Percentiles rank a stretch among this genome's conserved stretches.
Evolutionary conservation across 805 yeast species (phyloP).

Genomic region (Candida adriatica): DNA sequence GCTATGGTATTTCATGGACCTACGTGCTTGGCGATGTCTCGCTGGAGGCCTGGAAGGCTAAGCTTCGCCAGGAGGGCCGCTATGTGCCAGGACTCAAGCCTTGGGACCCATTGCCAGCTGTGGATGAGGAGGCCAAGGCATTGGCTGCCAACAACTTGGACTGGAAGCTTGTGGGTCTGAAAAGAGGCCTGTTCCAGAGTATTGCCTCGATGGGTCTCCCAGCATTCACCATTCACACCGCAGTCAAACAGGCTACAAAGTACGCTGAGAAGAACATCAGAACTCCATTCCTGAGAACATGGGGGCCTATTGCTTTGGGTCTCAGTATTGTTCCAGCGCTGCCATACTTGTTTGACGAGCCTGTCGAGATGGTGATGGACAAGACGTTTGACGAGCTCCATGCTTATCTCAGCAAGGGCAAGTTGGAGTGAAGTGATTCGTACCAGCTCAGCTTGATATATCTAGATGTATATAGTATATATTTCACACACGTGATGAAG

Average conservation of each 20-base stretch:
- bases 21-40: slow-evolving; percentile 72
- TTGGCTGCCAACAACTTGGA: slow-evolving; percentile 41
- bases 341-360: slow-evolving; percentile 77
- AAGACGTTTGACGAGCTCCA: slow-evolving; percentile 49
- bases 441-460: too few relatives aligned
- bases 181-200: slow-evolving; percentile 75
- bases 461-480: too few relatives aligned
- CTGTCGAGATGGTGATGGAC: slow-evolving; percentile 67
- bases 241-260: slow-evolving; percentile 62
- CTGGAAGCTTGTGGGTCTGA: slow-evolving; percentile 58
- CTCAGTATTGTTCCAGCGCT: slow-evolving; percentile 68
- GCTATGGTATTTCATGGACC: slow-evolving; percentile 73
- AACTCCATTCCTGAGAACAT: slow-evolving; percentile 42
- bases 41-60: slow-evolving; percentile 66
- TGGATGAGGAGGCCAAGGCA: slow-evolving; percentile 28
- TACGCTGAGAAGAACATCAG: slow-evolving; percentile 49
- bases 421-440: too few relatives aligned
- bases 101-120: slow-evolving; percentile 50
- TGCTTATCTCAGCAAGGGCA: slow-evolving; percentile 6
- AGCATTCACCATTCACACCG: slow-evolving; percentile 75
- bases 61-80: slow-evolving; percentile 57
- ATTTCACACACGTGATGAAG: too few relatives aligned
- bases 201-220: slow-evolving; percentile 85
- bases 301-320: slow-evolving; percentile 78
- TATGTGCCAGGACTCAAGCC: slow-evolving; percentile 56